A percentile compares a stretch with the other conserved stretches of the same genome.
Evolutionary conservation across 2,329 filamentous ascomycete genomes (phyloP).

Genomic region (Lanzia echinophila): DNA sequence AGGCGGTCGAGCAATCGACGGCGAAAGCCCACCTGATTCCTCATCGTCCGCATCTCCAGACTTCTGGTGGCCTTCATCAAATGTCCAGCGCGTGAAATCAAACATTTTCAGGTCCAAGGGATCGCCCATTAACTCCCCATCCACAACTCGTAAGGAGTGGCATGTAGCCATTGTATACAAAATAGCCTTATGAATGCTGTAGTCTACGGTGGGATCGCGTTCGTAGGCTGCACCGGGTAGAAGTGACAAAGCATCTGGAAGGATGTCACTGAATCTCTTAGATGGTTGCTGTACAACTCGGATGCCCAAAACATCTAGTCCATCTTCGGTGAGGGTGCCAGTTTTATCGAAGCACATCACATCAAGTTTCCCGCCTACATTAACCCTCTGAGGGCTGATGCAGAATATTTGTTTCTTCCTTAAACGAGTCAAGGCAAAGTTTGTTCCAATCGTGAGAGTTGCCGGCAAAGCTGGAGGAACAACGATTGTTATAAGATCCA

Average conservation of each 20-base stretch:
- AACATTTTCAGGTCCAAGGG: constrained; percentile 98
- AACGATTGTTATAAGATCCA: constrained; percentile 96
- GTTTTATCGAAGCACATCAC: constrained; percentile 98
- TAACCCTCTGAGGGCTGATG: constrained; percentile 94
- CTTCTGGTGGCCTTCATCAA: constrained; percentile 76
- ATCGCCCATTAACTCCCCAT: constrained; percentile 84
- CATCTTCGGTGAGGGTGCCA: constrained; percentile 95
- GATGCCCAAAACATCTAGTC: constrained; percentile 85
- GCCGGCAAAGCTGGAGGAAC: constrained; percentile 92
- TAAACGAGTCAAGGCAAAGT: constrained; percentile 81
- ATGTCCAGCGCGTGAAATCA: constrained; percentile 88
- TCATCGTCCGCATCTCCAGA: constrained; percentile 61
- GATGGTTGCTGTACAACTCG: constrained; percentile 62
- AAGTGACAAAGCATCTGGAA: constrained; percentile 57
- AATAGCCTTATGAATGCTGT: constrained; percentile 58
- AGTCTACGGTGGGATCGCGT: constrained; percentile 53
- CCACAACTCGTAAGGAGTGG: constrained; percentile 80
- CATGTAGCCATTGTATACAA: constrained; percentile 97
- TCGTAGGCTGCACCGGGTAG: constrained; percentile 47
- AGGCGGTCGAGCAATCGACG: constrained; percentile 84
- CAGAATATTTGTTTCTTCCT: constrained; percentile 92
- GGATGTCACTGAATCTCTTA: constrained; percentile 66
- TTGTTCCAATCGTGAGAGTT: constrained; percentile 92
- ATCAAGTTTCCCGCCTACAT: constrained; percentile 92
- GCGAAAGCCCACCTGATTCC: constrained; percentile 67